Conservation (phyloP, 2,329 filamentous ascomycete genomes). For the Paecilomyces niveus region DNA sequence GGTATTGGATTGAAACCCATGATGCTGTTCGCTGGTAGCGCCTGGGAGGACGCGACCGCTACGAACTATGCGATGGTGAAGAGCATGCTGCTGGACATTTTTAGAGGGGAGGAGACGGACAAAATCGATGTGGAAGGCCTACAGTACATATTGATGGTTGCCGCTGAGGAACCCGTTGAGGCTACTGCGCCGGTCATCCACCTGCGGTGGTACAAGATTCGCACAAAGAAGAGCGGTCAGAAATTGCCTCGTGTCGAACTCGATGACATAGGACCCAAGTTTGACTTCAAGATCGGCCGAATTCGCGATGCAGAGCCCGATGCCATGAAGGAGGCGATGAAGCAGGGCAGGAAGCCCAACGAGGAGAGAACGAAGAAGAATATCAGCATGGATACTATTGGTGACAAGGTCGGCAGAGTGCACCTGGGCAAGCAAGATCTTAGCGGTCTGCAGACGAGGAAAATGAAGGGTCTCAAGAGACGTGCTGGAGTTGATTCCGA, state of each 20-base stretch:
- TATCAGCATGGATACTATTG: conserved; percentile 80
- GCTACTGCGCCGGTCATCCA: conserved; percentile 42
- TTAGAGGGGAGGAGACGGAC: conserved; percentile 70
- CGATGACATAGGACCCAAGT: conserved; percentile 89
- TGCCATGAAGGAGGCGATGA: conserved; percentile 83
- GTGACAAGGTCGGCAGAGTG: conserved; percentile 92
- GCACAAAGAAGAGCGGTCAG: conserved; percentile 79
- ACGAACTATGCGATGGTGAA: conserved; percentile 81
- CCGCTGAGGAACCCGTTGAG: conserved; percentile 57
- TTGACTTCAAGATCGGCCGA: conserved; percentile 84
- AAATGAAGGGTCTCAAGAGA: conserved; percentile 98
- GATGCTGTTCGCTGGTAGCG: conserved; percentile 81
- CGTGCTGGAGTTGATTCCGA: conserved; percentile 56
- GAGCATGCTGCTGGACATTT: conserved; percentile 82
- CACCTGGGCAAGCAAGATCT: conserved; percentile 90
- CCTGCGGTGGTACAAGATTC: conserved; percentile 76
- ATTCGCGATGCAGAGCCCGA: conserved; percentile 69
- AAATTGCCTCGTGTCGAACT: conserved; percentile 85
- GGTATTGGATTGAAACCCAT: conserved; percentile 81
- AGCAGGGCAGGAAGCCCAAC: conserved; percentile 63
- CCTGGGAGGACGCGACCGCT: conserved; percentile 73
- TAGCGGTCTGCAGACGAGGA: conserved; percentile 79
- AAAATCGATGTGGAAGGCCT: conserved; percentile 93
- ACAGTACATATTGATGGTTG: conserved; percentile 80
- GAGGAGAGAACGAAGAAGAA: conserved; percentile 81